These are phyloP conservation scores for Bryoerythrophyllum caledonicum DNA, from an alignment of 225 moss, liverwort and hornwort species.

Conservation along the genomic window DNA sequence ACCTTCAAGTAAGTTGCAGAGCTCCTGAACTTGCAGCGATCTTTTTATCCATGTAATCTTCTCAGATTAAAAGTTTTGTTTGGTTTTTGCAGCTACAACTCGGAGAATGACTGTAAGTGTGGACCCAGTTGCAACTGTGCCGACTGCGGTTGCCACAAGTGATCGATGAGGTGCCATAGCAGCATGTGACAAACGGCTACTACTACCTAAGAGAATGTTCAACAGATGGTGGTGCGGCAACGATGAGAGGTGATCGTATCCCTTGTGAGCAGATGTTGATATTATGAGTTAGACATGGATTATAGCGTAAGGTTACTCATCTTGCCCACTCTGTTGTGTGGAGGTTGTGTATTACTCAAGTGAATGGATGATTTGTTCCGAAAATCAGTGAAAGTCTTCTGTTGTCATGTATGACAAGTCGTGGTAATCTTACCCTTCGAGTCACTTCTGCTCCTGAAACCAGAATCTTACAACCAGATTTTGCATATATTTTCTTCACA, in stretches of 20 bases:
- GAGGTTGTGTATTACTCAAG: not conserved
- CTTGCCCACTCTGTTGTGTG: not conserved
- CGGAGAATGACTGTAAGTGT: constrained; percentile 24
- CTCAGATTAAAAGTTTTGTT: too few species aligned
- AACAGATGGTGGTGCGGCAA: not conserved
- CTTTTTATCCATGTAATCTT: too few species aligned
- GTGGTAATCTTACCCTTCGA: too few species aligned
- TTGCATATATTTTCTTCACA: too few species aligned
- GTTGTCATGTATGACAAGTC: too few species aligned
- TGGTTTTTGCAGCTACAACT: constrained; percentile 15
- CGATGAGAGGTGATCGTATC: too few species aligned
- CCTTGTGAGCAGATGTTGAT: not conserved
- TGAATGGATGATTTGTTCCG: not conserved
- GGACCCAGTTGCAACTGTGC: constrained; percentile 30
- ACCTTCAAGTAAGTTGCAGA: constrained; percentile 22
- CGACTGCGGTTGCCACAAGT: constrained; percentile 28
- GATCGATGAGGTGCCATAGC: not conserved
- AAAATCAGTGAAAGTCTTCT: not conserved
- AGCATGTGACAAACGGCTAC: not conserved
- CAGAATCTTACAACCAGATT: too few species aligned
- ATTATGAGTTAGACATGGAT: not conserved
- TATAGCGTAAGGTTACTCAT: not conserved
- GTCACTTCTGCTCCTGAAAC: too few species aligned
- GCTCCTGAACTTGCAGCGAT: too few species aligned
- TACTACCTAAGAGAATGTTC: too few species aligned